Percentiles rank a stretch among this genome's conserved stretches.
These are phyloP conservation scores for Seminavis robusta DNA, from an alignment of 108 stramenopile species.

Conservation along the genomic window DNA sequence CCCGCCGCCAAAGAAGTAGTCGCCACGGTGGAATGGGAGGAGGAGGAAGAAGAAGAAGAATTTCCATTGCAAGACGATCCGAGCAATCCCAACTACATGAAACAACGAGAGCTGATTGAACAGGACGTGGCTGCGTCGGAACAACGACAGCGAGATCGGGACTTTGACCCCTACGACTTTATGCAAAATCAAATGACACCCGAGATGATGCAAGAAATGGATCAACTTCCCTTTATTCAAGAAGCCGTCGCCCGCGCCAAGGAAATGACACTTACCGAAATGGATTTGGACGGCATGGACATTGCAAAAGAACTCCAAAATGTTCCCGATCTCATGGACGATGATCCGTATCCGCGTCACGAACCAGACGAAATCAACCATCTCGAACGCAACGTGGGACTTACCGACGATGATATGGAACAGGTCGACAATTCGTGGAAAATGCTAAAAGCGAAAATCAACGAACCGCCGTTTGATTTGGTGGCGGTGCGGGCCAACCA, in stretches of 20 bases:
- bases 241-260: conserved; percentile 7
- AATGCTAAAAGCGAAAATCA: conserved; percentile 31
- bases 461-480: conserved; percentile 61
- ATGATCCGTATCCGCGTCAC: conserved; percentile 59
- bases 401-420: conserved; percentile 59
- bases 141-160: conserved; percentile 12
- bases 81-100: conserved; percentile 37
- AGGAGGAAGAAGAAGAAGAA: conserved; percentile 16
- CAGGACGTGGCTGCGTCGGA: conserved; percentile 25
- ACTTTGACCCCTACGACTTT: conserved; percentile 27
- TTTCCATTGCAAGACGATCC: conserved; percentile 35
- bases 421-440: conserved; percentile 57
- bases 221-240: conserved; percentile 17
- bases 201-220: conserved; percentile 23
- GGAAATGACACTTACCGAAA: conserved; percentile 24
- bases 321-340: conserved; percentile 31
- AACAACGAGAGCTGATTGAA: conserved; percentile 29
- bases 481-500: conserved; percentile 43
- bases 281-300: conserved; percentile 48
- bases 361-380: conserved; percentile 22
- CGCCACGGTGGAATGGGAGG: conserved; percentile 22
- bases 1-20: conserved; percentile 1
- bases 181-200: conserved; percentile 18
- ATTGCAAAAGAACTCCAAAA: conserved; percentile 43
- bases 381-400: conserved; percentile 30